Base-by-base conservation (phyloP, 768 basidiomycete genomes). In the Kwoniella botswanensis region DNA sequence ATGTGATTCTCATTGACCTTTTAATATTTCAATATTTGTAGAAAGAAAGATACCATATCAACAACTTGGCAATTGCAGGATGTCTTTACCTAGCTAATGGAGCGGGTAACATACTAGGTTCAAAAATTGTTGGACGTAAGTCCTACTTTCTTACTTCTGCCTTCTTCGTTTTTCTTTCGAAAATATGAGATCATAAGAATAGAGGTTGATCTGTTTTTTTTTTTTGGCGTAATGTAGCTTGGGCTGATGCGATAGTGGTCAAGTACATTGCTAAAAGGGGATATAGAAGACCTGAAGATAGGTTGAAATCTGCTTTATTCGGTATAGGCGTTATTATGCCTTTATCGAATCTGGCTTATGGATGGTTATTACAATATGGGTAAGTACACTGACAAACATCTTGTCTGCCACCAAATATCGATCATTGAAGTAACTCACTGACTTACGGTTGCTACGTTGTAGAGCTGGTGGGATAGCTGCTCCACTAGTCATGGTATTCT, bases 211-310 rank as follows among this genome's bases (percentile, higher is more conserved):
- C 26, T 26, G 26, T 26, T 26, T 26, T 26, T 26, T 26, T 26
- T 26, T 26, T 26, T 26, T 4, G 26, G 26, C 26, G 26, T 26
- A 26, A 26, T 26, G 26, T 35, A 81, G 80, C 74, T 0, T 74
- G 70, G 56, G 81, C 82, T 5, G 85, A 85, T 67, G 57, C 59
- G 26, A 72, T 61, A 1, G 79, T 85, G 21, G 56, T 63, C 5
- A 63, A 68, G 13, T 84, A 79, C 64, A 77, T 83, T 29, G 70
- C 67, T 18, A 79, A 80, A 57, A 67, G 84, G 41, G 80, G 80
- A 1, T 82, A 81, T 66, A 73, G 81, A 3, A 73, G 82, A 29
- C 80, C 84, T 1, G 85, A 85, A 63, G 85, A 85, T 66, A 64
- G 85, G 7, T 74, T 85, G 3, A 56, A 71, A 7, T 75, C 82